A percentile compares a stretch with the other conserved stretches of the same genome.
Conservation (phyloP, 2,329 filamentous ascomycete species). For the Harringtonia lauricola region DNA sequence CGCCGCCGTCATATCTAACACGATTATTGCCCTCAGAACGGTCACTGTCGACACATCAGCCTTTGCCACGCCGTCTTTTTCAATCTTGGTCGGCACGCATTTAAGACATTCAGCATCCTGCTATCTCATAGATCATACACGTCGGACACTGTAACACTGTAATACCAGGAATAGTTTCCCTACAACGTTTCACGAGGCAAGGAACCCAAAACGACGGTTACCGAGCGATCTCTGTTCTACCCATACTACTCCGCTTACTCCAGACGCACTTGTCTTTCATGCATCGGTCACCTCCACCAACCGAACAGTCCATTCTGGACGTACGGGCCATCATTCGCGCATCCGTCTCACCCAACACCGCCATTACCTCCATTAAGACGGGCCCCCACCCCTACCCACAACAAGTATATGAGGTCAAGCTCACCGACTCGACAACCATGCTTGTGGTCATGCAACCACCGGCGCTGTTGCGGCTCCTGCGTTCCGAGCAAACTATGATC, state of each 20-base stretch:
- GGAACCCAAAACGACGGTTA: slow-evolving; percentile 5
- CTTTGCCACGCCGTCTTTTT: background rate
- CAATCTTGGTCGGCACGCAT: too few relatives aligned
- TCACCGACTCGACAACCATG: slow-evolving; percentile 29
- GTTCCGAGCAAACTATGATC: slow-evolving; percentile 33
- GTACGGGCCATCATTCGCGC: slow-evolving; percentile 24
- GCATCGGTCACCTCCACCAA: slow-evolving; percentile 18
- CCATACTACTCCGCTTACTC: slow-evolving; percentile 1
- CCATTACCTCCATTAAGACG: slow-evolving; percentile 21
- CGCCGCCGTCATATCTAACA: background rate
- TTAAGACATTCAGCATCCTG: background rate
- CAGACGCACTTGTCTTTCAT: slow-evolving; percentile 17
- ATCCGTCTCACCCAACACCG: slow-evolving; percentile 18
- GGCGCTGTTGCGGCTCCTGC: slow-evolving; percentile 30
- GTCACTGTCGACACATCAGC: too few relatives aligned
- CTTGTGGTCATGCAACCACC: slow-evolving; percentile 31
- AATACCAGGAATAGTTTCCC: slow-evolving; percentile 1
- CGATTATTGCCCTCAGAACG: too few relatives aligned
- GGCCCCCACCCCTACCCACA: slow-evolving; percentile 23
- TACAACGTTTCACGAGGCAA: slow-evolving; percentile 10
- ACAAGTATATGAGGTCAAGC: slow-evolving; percentile 29
- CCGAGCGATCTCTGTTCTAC: slow-evolving; percentile 9
- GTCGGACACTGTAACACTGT: background rate
- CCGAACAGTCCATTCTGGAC: slow-evolving; percentile 14
- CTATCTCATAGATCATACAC: background rate